Evolutionary conservation across 768 basidiomycete species (phyloP), one percentile per base, ranked within the genome.

Genomic region (Mycena venus): DNA sequence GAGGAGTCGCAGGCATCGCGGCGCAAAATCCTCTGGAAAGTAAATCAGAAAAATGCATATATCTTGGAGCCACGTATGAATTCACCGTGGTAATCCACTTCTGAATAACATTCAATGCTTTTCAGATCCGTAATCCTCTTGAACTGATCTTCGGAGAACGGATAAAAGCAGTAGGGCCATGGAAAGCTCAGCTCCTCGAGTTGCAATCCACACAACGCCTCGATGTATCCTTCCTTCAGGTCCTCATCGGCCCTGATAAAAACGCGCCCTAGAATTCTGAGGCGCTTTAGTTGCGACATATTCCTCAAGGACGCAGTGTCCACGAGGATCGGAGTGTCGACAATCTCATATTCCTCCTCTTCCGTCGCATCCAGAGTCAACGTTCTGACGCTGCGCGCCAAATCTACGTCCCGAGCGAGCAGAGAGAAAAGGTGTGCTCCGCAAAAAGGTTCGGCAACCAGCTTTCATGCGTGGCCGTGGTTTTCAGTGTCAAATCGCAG

Each of bases 341-440:
- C 38, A 15, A 40, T 31, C 2, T 42, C 65, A 3, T 42, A 51
- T 36, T 47, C 42, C 21, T 27, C 38, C 21, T 44, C 58, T 17
- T 44, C 42, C 10, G 29, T 29, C 19, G 17, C 65, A 31, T 67
- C 56, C 42, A 68, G 31, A n/a, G 67, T 68, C 67, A 68, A 59
- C 12, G 21, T 25, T n/a, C 31, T 47, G 9, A 68, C 58, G 36
- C 55, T 68, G 23, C 56, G 55, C 21, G 67, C 55, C 29, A 68
- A 47, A 10, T 58, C 55, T n/a, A 25, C 40, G 15, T 68, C 67
- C 17, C 67, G 67, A 19, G 56, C 42, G 31, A 68, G n/a, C n/a
- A 31, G 21, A 68, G 51, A 9, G 56, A 14, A 42, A 68, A 49
- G 10, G 67, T 68, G 1, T 44, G 31, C 19, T 12, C 11, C 12